Evolutionary conservation across 2,329 filamentous ascomycete genomes (phyloP).

Genomic region (Sporothrix variecibatus): DNA sequence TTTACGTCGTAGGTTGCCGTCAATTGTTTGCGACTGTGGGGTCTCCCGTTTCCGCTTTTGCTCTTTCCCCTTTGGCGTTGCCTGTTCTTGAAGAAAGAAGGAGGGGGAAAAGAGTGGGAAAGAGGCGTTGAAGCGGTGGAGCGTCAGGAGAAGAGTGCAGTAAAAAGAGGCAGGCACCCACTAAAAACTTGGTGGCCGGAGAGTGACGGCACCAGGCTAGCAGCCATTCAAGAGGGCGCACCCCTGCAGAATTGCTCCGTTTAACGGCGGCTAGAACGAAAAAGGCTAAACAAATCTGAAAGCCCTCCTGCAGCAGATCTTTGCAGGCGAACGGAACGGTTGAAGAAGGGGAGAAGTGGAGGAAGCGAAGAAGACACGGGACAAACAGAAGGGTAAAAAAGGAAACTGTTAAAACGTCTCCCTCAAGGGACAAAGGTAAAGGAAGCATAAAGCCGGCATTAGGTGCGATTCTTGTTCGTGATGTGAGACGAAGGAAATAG

Average conservation of each 20-base stretch:
- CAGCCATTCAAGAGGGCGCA: constrained; percentile 1
- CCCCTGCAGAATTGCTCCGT: constrained; percentile 19
- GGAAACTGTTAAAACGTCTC: background rate
- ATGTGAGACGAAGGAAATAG: background rate
- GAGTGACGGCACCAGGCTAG: constrained; percentile 6
- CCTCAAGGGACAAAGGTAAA: background rate
- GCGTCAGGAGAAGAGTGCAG: background rate
- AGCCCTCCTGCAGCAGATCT: constrained; percentile 20
- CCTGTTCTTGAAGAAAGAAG: constrained; percentile 1
- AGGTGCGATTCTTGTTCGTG: background rate
- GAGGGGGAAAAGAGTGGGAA: background rate
- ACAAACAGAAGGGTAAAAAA: background rate
- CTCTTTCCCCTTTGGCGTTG: constrained; percentile 5
- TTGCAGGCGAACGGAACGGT: constrained; percentile 1
- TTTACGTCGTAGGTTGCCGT: constrained; percentile 12
- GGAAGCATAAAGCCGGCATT: constrained; percentile 14
- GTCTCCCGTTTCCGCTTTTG: background rate
- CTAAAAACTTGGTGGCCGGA: constrained; percentile 15
- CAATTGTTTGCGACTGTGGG: constrained; percentile 3
- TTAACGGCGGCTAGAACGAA: constrained; percentile 24
- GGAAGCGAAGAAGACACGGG: background rate
- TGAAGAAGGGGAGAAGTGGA: background rate
- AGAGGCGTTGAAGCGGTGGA: background rate
- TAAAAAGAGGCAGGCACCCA: constrained; percentile 13
- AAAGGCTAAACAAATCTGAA: constrained; percentile 22